Conservation (phyloP, 192 early-diverging fungal species). For the Helicostylum pulchrum region DNA sequence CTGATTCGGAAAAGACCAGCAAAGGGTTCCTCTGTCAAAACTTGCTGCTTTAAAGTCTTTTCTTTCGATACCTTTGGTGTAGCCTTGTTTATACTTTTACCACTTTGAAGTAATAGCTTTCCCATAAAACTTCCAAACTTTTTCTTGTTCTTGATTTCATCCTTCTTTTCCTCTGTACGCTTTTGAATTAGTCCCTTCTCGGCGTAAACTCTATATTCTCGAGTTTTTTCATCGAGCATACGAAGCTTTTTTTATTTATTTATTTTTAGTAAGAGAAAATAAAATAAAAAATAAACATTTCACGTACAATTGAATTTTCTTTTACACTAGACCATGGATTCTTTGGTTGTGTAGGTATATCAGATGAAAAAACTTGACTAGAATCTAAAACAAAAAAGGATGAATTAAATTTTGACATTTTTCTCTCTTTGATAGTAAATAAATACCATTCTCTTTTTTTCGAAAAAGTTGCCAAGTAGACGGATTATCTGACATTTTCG, state of each 20-base stretch:
- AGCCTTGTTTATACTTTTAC: not conserved
- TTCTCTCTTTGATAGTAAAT: no score
- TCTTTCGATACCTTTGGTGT: conserved; percentile 1
- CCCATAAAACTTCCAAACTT: conserved; percentile 21
- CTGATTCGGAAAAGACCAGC: conserved; percentile 9
- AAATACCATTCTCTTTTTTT: no score
- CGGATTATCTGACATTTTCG: no score
- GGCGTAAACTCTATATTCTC: not conserved
- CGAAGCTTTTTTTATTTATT: not conserved
- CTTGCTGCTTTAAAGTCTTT: not conserved
- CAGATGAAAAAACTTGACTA: not conserved
- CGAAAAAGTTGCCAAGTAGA: no score
- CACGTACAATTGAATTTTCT: conserved; percentile 1
- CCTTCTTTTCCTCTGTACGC: not conserved
- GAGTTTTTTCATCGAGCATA: conserved; percentile 12
- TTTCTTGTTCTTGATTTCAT: not conserved
- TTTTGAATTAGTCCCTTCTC: not conserved
- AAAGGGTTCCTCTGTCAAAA: not conserved
- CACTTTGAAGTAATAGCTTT: conserved; percentile 11
- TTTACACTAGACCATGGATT: not conserved
- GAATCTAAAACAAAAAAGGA: no score
- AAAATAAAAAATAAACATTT: not conserved
- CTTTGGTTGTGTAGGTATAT: conserved; percentile 10
- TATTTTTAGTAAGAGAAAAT: not conserved
- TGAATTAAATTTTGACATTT: no score